Percentiles rank a stretch among this genome's conserved stretches.
Evolutionary conservation across 179 eudicot genomes (phyloP).

Genomic region (Amaranthus tricolor): DNA sequence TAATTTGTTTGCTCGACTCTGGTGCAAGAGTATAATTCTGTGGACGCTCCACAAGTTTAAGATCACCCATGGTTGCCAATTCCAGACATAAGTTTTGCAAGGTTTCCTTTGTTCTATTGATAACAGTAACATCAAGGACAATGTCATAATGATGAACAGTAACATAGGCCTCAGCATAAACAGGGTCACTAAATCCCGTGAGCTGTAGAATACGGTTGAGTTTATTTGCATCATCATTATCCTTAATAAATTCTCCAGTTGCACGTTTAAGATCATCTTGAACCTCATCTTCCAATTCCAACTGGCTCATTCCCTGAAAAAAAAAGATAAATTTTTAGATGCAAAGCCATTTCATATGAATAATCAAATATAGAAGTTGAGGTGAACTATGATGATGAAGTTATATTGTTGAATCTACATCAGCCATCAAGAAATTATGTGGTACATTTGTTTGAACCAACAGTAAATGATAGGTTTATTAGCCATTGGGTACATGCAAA

Average conservation of each 20-base stretch:
- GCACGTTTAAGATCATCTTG: conserved; percentile 79
- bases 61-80: conserved; percentile 97
- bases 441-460: not conserved
- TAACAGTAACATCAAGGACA: conserved; percentile 79
- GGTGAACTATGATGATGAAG: too few species aligned
- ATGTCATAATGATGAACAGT: conserved; percentile 86
- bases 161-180: conserved; percentile 86
- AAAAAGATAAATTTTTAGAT: not conserved
- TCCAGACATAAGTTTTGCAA: conserved; percentile 94
- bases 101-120: conserved; percentile 86
- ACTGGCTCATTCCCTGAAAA: conserved; percentile 78
- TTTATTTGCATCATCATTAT: conserved; percentile 76
- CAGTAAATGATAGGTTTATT: not conserved
- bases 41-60: conserved; percentile 95
- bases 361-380: not conserved
- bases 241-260: conserved; percentile 76
- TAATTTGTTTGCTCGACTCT: conserved; percentile 93
- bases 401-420: not conserved
- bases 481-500: not conserved
- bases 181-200: conserved; percentile 97
- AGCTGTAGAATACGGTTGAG: conserved; percentile 95
- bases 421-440: not conserved
- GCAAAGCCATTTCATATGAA: not conserved
- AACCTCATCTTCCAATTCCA: conserved; percentile 81
- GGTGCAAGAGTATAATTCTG: conserved; percentile 95